Conservation (phyloP, 176 grass and related monocot genomes). For the Chrysopogon serrulatus region DNA sequence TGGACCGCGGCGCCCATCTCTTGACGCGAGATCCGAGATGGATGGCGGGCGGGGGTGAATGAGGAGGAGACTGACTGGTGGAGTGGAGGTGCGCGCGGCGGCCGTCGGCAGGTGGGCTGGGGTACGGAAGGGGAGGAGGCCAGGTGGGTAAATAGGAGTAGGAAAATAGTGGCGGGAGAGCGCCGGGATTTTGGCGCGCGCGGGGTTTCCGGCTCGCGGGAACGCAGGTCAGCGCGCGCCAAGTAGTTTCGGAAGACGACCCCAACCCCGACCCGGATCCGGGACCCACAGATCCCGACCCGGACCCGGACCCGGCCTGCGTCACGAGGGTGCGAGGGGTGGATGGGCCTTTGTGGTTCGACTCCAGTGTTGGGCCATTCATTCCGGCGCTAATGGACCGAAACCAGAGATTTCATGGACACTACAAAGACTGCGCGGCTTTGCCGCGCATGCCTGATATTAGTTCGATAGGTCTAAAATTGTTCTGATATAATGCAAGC, state of each 20-base stretch:
- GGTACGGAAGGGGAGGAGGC: neutral
- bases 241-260: neutral
- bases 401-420: too few species aligned
- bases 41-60: neutral
- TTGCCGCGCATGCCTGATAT: too few species aligned
- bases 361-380: too few species aligned
- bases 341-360: too few species aligned
- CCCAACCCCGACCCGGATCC: too few species aligned
- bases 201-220: slow-evolving; percentile 23
- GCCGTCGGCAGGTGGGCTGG: neutral
- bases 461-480: too few species aligned
- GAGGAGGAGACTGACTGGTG: neutral
- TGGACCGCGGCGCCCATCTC: slow-evolving; percentile 33
- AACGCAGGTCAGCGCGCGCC: slow-evolving; percentile 17
- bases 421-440: too few species aligned
- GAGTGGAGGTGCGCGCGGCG: neutral
- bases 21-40: neutral
- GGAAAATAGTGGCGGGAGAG: slow-evolving; percentile 23
- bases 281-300: too few species aligned
- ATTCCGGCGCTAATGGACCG: too few species aligned
- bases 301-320: neutral
- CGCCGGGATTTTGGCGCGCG: slow-evolving; percentile 32
- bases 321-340: neutral
- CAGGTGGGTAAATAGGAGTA: slow-evolving; percentile 19
- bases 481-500: too few species aligned